Evolutionary conservation across 495 filamentous ascomycete species (phyloP).

Genomic region (Neurospora sp.): DNA sequence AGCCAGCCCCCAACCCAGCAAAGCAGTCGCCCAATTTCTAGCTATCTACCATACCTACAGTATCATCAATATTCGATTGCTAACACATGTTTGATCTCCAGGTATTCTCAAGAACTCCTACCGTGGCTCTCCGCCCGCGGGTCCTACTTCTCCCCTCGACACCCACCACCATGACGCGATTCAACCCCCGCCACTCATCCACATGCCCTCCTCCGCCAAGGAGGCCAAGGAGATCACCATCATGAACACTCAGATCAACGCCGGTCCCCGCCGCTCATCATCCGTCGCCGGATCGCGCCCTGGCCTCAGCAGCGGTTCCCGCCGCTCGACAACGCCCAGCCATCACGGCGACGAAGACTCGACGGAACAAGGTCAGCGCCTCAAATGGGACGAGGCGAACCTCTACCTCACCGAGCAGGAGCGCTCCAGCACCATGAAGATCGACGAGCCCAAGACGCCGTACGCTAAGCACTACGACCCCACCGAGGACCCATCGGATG

Average conservation of each 20-base stretch:
- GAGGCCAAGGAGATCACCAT: slow-evolving; percentile 81
- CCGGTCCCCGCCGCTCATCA: slow-evolving; percentile 78
- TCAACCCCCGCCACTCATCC: slow-evolving; percentile 19
- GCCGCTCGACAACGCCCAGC: slow-evolving; percentile 42
- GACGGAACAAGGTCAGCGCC: slow-evolving; percentile 52
- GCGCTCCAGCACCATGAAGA: slow-evolving; percentile 94
- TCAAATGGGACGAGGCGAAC: slow-evolving; percentile 98
- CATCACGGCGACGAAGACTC: slow-evolving; percentile 31
- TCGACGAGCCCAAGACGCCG: slow-evolving; percentile 94
- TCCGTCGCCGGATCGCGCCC: slow-evolving; percentile 49
- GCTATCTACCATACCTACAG: neutral
- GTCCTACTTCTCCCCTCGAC: slow-evolving; percentile 33
- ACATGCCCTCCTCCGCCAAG: slow-evolving; percentile 30
- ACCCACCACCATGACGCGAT: slow-evolving; percentile 12
- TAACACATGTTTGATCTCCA: slow-evolving; percentile 21
- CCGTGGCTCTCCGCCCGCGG: slow-evolving; percentile 40
- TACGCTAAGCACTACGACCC: slow-evolving; percentile 89
- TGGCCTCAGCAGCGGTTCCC: slow-evolving; percentile 58
- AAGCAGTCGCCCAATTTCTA: neutral
- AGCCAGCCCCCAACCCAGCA: neutral
- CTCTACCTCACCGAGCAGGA: slow-evolving; percentile 94
- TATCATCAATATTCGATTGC: neutral
- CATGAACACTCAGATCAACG: slow-evolving; percentile 89
- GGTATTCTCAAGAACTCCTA: slow-evolving; percentile 93
- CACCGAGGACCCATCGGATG: slow-evolving; percentile 68